These are phyloP conservation scores for Pestalotiopsis sp. DNA, from an alignment of 2,329 filamentous ascomycete genomes.

Conservation along the genomic window DNA sequence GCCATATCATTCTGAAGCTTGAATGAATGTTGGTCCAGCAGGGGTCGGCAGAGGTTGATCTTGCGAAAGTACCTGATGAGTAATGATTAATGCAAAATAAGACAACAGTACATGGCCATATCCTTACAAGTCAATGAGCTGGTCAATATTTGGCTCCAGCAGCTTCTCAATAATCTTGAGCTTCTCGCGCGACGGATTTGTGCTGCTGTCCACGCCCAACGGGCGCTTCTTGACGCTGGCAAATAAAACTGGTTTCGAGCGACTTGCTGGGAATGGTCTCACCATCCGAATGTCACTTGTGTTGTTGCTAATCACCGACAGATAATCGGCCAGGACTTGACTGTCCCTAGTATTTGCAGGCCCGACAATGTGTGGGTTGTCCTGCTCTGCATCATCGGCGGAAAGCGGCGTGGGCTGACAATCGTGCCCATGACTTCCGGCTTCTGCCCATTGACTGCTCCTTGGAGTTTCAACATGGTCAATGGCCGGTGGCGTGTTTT, in stretches of 20 bases:
- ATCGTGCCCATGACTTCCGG: conserved; percentile 26
- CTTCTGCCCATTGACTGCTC: conserved; percentile 19
- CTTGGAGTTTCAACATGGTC: not conserved
- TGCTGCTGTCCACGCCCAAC: conserved; percentile 41
- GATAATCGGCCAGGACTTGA: conserved; percentile 62
- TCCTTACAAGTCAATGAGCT: conserved; percentile 51
- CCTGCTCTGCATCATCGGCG: conserved; percentile 36
- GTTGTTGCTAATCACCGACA: conserved; percentile 41
- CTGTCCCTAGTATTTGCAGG: conserved; percentile 63
- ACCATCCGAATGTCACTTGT: conserved; percentile 26
- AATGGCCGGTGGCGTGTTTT: not conserved
- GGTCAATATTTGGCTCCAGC: conserved; percentile 54
- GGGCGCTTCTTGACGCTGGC: conserved; percentile 50
- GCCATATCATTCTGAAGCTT: conserved; percentile 46
- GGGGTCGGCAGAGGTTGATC: conserved; percentile 62
- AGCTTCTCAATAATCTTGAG: conserved; percentile 62
- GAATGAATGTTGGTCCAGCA: conserved; percentile 60
- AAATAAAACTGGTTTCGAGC: conserved; percentile 43
- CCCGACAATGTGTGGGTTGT: conserved; percentile 59
- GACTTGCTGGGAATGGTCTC: conserved; percentile 23
- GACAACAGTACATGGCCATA: not conserved
- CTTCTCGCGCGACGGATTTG: conserved; percentile 45
- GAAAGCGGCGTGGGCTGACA: conserved; percentile 16
- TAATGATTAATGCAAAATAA: conserved; percentile 6
- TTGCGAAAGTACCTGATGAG: conserved; percentile 52